phyloP scores from a whole-genome alignment of 2,329 filamentous ascomycete genomes.

The Fusarium chlamydosporum region DNA sequence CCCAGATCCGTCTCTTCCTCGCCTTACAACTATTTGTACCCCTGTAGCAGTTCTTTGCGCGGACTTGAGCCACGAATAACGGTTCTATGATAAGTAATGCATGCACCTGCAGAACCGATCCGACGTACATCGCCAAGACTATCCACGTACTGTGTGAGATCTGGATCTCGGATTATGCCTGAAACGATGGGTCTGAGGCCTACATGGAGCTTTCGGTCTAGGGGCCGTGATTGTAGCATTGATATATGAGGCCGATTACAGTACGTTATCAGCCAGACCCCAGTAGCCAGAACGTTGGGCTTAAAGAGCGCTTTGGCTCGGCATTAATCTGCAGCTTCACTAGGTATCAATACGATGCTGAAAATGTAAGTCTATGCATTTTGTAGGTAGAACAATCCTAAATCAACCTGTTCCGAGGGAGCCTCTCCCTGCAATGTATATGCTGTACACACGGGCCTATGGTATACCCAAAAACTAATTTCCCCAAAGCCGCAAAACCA shows the following conservation, averaged over 20 bases:
- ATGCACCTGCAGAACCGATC: neutral
- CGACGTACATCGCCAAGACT: neutral
- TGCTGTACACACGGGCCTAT: constrained; percentile 32
- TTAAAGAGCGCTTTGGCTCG: neutral
- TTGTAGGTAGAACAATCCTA: constrained; percentile 6
- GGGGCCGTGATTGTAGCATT: neutral
- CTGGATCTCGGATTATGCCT: neutral
- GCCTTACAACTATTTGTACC: neutral
- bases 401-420: constrained; percentile 28
- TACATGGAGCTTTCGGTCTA: neutral
- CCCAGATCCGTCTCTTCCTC: neutral
- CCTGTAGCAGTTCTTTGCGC: neutral
- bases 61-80: neutral
- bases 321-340: neutral
- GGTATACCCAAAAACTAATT: constrained; percentile 34
- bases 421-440: constrained; percentile 38
- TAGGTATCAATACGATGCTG: neutral
- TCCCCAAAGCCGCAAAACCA: constrained; percentile 25
- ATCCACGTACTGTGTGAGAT: neutral
- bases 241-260: neutral
- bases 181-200: neutral
- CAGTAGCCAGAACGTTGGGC: neutral
- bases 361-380: constrained; percentile 30
- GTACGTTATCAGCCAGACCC: no score
- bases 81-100: neutral